These are phyloP conservation scores for Chlamydomonas sp. DNA, from an alignment of 139 green algal genomes.

Conservation along the genomic window DNA sequence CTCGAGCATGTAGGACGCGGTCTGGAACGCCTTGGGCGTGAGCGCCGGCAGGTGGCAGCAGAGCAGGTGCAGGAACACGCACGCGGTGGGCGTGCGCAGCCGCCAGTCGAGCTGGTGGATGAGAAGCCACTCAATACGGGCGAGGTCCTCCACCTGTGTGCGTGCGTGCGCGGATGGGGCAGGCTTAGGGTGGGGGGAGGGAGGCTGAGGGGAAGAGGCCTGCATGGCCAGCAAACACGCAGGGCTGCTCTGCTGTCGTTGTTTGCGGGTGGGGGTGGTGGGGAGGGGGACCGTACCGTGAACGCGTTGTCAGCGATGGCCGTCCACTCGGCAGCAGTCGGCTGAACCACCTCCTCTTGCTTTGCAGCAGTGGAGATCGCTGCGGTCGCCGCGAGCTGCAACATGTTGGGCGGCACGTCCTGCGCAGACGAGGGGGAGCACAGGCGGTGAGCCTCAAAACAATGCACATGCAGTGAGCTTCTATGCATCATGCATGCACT, in stretches of 20 bases:
- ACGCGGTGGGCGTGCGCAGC: constrained; percentile 34
- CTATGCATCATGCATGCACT: too few species aligned
- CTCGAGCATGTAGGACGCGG: constrained; percentile 15
- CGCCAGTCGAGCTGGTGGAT: constrained; percentile 40
- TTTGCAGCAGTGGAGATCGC: constrained; percentile 50
- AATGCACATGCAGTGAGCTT: too few species aligned
- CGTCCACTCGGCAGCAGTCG: constrained; percentile 17
- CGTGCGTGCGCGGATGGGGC: too few species aligned
- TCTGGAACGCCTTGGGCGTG: not conserved
- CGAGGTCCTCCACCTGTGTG: constrained; percentile 36
- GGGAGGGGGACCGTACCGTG: too few species aligned
- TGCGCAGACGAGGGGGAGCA: constrained; percentile 8
- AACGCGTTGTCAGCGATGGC: constrained; percentile 31
- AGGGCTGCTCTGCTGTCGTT: too few species aligned
- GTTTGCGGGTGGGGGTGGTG: too few species aligned
- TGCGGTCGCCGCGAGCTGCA: constrained; percentile 50
- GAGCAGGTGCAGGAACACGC: constrained; percentile 38
- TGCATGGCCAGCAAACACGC: too few species aligned
- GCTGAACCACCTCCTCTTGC: constrained; percentile 47
- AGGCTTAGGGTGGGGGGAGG: too few species aligned
- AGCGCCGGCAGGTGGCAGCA: not conserved
- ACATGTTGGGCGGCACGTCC: constrained; percentile 32
- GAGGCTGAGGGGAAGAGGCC: too few species aligned
- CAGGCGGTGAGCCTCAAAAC: too few species aligned
- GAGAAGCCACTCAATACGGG: constrained; percentile 46